These are phyloP conservation scores for Ichthyophonus hoferi DNA, from an alignment of 208 protist genomes.

Conservation along the genomic window DNA sequence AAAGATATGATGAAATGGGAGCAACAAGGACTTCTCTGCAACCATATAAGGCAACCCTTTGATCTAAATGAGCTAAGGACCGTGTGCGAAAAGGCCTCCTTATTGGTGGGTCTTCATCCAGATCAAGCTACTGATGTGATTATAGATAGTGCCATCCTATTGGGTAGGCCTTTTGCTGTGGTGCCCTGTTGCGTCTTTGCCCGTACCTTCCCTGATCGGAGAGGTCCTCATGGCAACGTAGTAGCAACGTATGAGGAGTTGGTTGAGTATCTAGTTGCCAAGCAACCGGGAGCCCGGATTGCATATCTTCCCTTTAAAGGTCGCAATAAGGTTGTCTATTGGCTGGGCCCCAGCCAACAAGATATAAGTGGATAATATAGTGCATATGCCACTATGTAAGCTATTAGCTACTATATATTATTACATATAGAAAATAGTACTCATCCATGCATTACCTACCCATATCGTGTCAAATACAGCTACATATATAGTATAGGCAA, in stretches of 20 bases:
- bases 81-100: background rate
- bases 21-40: background rate
- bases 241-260: slow-evolving; percentile 50
- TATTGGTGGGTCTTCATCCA: slow-evolving; percentile 56
- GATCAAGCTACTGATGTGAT: slow-evolving; percentile 59
- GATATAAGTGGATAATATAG: no score
- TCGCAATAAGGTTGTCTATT: slow-evolving; percentile 43
- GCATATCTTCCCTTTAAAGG: slow-evolving; percentile 39
- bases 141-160: slow-evolving; percentile 47
- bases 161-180: slow-evolving; percentile 51
- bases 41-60: background rate
- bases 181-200: slow-evolving; percentile 61
- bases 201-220: slow-evolving; percentile 40
- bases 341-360: background rate
- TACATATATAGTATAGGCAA: no score
- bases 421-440: no score
- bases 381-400: no score
- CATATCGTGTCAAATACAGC: no score
- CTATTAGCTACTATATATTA: no score
- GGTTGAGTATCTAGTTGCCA: slow-evolving; percentile 44
- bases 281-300: slow-evolving; percentile 25
- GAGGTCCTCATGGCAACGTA: slow-evolving; percentile 4
- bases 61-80: background rate
- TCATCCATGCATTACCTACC: no score
- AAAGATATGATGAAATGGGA: background rate